Evolutionary conservation across 2,329 filamentous ascomycete genomes (phyloP), one percentile per base, ranked within the genome.

Genomic region (Coniochaeta ligniaria): DNA sequence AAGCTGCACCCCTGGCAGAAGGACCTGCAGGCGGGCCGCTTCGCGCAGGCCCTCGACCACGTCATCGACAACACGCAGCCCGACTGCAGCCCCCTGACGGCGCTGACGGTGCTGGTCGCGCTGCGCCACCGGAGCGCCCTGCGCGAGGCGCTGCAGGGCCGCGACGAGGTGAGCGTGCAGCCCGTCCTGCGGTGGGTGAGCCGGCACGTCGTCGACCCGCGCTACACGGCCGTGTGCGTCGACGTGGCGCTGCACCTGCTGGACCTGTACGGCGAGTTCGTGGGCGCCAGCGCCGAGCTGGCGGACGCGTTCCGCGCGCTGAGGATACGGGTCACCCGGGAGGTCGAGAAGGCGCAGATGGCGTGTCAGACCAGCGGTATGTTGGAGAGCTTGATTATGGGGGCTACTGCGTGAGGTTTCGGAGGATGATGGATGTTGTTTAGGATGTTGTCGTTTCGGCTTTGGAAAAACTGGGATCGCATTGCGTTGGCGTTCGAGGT

Each of bases 101-200:
- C 87, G 4, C 81, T 97, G 31, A 96, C 92, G 0, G 79, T 96
- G 31, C 80, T 99, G 22, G 89, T 90, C 14, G 90, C 92, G 7
- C 82, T 99, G 36, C 88, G 91, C 45, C 94, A 99, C 75, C 90
- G 94, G 62, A 92, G 89, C 62, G 94, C 92, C 1, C 81, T 97
- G 62, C 86, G 90, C 57, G 85, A 89, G 38, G 92, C 95, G 5
- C 83, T 99, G 54, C 83, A 89, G 69, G 85, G 87, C 63, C 86
- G 95, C 54, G 90, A 96, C 70, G 92, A 96, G 74, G 79, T 86
- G 45, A 87, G 87, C 0, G 85, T 99, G 5, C 84, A 91, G 72
- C 93, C 94, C 0, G 82, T 98, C 14, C 78, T 99, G 58, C 84
- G 83, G 69, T 98, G 93, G 92, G 82, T 94, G 11, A 85, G 86